A percentile compares a stretch with the other conserved stretches of the same genome.
Conservation (phyloP, 1,284 basidiomycete species). For the Microbotryum intermedium region DNA sequence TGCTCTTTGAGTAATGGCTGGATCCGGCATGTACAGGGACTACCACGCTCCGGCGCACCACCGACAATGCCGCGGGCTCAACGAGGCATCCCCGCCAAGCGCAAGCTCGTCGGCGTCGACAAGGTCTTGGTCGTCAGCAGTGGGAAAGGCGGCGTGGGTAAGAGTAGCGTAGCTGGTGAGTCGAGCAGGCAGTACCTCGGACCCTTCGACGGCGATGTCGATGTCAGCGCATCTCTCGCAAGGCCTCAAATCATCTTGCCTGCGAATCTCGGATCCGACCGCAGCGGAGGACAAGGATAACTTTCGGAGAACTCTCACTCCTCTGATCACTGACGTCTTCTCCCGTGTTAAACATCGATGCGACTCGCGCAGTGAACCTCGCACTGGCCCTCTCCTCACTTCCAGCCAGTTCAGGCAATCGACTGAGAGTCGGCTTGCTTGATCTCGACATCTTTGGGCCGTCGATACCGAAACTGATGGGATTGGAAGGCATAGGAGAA, state of each 20-base stretch:
- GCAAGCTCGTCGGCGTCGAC: conserved; percentile 46
- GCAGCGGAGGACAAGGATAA: conserved; percentile 2
- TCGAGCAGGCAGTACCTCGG: conserved; percentile 11
- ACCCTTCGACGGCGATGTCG: too few species aligned
- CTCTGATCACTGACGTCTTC: too few species aligned
- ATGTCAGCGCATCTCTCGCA: neutral
- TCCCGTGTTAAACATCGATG: neutral
- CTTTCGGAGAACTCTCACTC: too few species aligned
- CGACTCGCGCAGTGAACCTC: conserved; percentile 71
- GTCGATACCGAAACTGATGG: conserved; percentile 91
- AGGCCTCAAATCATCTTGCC: neutral
- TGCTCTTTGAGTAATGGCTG: too few species aligned
- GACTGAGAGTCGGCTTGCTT: conserved; percentile 66
- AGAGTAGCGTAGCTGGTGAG: conserved; percentile 83
- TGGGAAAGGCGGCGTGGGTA: conserved; percentile 95
- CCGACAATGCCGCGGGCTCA: conserved; percentile 34
- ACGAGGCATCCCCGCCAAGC: conserved; percentile 44
- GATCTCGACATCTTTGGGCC: conserved; percentile 97
- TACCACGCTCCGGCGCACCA: conserved; percentile 30
- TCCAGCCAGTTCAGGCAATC: conserved; percentile 31
- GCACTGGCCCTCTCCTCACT: conserved; percentile 58
- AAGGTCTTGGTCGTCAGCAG: conserved; percentile 76
- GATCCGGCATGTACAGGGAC: conserved; percentile 18
- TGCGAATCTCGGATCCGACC: neutral
- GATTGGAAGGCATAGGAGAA: conserved; percentile 68